Base-by-base conservation (phyloP, 352 stramenopile species). In the Globisporangium splendens region DNA sequence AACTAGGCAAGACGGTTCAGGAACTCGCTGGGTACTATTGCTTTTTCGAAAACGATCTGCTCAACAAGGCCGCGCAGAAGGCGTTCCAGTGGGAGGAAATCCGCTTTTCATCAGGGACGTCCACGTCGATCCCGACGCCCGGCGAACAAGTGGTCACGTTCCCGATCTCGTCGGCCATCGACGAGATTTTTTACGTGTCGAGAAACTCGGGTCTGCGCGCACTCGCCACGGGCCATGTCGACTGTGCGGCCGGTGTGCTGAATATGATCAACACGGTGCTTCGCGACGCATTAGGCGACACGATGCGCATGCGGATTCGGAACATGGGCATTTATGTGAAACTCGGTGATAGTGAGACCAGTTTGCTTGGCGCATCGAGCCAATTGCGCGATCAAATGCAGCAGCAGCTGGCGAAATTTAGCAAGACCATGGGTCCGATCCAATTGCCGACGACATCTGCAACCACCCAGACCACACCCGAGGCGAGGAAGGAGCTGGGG, bases 171-270 rank as follows among this genome's bases (percentile, higher is more conserved):
- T 94, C 86, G 0, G 78, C 83, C 4, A 80, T 95, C 49, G 86
- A 95, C 67, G 86, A 95, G 58, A 87, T 95, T 46, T 92, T 95
- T 59, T 95, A 95, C 59, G 84, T 95, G 15, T 75, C 81, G 24
- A 74, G 83, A 31, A 93, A 94, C 59, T 93, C 82, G 46, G 84
- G 77, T 6, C 66, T 90, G 33, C 82, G 86, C n/a, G 79, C 80
- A 1, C 73, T 95, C 46, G 86, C 86, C 14, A 94, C 86, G 14
- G 86, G 86, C 10, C 86, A 95, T 63, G 72, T 81, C 18, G 86
- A 95, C 60, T 91, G 84, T 47, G 86, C 81, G 0, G 84, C 84
- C 24, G 81, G 84, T 17, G 86, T 93, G 54, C 71, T 95, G 17
- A 95, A 94, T 59, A 83, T 95, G 69, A 86, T 95, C 59, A 92